Evolutionary conservation across 371 early-diverging fungal genomes (phyloP).

Genomic region (Mortierella sp.): DNA sequence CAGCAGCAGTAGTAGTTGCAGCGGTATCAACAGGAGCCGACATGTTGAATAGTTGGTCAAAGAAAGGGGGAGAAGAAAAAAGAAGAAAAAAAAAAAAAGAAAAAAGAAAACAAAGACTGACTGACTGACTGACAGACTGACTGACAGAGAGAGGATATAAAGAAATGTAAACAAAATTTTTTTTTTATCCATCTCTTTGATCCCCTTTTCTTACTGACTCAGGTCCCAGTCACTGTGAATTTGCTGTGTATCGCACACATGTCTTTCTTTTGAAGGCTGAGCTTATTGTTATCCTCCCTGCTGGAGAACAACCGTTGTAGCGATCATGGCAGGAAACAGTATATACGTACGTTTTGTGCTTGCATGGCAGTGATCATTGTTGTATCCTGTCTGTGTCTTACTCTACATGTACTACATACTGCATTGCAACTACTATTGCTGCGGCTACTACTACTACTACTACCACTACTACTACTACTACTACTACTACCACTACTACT

Average conservation of each 20-base stretch:
- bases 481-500: no score
- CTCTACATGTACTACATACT: no score
- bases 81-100: background rate
- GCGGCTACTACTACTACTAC: no score
- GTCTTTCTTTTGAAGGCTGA: no score
- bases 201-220: background rate
- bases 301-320: no score
- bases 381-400: no score
- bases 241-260: background rate
- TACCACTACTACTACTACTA: no score
- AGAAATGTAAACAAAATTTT: background rate
- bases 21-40: conserved; percentile 39
- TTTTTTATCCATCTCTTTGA: background rate
- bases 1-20: conserved; percentile 18
- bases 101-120: background rate
- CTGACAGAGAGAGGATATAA: background rate
- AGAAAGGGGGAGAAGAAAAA: background rate
- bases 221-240: background rate
- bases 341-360: no score
- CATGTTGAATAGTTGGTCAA: conserved; percentile 5
- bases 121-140: conserved; percentile 1
- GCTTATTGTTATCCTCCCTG: no score
- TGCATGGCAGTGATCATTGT: no score
- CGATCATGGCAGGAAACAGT: no score
- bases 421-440: no score